phyloP scores from a whole-genome alignment of 768 basidiomycete species.

The Daedaleopsis sinensis region DNA sequence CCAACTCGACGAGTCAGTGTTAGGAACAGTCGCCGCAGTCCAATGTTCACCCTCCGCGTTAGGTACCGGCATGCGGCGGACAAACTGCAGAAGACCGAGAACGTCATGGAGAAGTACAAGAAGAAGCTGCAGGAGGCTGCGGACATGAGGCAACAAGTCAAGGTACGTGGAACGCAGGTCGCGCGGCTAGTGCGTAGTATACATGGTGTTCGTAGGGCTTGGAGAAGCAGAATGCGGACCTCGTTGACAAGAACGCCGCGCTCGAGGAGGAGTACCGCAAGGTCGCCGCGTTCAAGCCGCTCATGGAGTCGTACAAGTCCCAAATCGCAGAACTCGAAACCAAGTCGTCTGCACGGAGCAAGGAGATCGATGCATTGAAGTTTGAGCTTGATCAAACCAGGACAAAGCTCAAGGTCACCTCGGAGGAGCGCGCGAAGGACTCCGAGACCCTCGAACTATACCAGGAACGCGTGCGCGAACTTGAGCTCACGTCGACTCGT shows the following conservation, averaged over 20 bases:
- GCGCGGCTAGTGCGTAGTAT: too few species aligned
- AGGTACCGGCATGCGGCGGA: constrained; percentile 94
- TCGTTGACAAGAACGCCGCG: constrained; percentile 89
- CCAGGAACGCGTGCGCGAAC: constrained; percentile 88
- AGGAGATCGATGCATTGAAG: constrained; percentile 72
- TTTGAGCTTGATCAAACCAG: constrained; percentile 79
- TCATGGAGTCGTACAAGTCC: constrained; percentile 90
- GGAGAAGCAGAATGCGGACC: constrained; percentile 90
- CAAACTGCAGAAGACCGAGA: constrained; percentile 90
- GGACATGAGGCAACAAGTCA: constrained; percentile 84
- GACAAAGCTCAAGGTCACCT: constrained; percentile 66
- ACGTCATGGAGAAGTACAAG: constrained; percentile 98
- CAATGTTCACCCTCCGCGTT: background rate
- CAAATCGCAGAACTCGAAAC: constrained; percentile 83
- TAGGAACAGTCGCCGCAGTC: background rate
- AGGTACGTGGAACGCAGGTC: constrained; percentile 45
- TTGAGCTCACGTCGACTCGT: constrained; percentile 70
- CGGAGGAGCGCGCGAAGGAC: constrained; percentile 75
- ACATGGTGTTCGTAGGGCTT: constrained; percentile 54
- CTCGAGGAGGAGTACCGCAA: constrained; percentile 94
- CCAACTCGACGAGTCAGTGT: constrained; percentile 87
- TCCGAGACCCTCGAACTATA: constrained; percentile 86
- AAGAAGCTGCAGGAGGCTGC: constrained; percentile 96
- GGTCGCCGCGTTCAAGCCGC: constrained; percentile 80
- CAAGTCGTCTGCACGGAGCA: constrained; percentile 63